A percentile compares a stretch with the other conserved stretches of the same genome.
Conservation (phyloP, 1,284 basidiomycete genomes). For the Gomphus sp. region DNA sequence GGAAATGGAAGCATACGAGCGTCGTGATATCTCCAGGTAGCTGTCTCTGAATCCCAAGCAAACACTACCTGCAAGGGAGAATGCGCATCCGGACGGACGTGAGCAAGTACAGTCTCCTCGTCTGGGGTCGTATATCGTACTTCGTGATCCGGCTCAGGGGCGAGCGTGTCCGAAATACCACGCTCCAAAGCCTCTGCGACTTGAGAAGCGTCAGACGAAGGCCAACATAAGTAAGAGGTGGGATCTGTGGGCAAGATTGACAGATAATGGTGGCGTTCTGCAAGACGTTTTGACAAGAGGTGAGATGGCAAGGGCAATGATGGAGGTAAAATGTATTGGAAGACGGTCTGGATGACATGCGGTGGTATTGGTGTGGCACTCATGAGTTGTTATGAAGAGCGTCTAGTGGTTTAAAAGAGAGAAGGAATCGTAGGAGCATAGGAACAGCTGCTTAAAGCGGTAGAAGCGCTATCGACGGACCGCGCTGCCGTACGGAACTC, state of each 20-base stretch:
- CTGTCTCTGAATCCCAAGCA: constrained; percentile 42
- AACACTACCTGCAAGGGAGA: constrained; percentile 47
- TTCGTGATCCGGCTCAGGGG: neutral
- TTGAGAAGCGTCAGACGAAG: constrained; percentile 32
- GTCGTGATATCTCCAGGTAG: constrained; percentile 64
- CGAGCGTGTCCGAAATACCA: neutral
- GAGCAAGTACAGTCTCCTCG: constrained; percentile 2
- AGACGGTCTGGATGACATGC: constrained; percentile 34
- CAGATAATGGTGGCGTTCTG: constrained; percentile 60
- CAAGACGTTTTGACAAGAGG: constrained; percentile 49
- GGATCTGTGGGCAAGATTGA: constrained; percentile 36
- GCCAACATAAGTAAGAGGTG: constrained; percentile 58
- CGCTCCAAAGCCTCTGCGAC: constrained; percentile 37
- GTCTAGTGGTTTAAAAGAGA: neutral
- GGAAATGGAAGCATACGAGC: constrained; percentile 66
- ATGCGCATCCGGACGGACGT: constrained; percentile 1
- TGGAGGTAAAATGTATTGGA: constrained; percentile 51
- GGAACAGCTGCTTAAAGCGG: too few species aligned
- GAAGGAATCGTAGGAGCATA: neutral
- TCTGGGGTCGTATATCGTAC: constrained; percentile 7
- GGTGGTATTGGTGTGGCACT: constrained; percentile 27
- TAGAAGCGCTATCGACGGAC: too few species aligned
- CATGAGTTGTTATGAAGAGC: constrained; percentile 17
- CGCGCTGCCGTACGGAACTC: too few species aligned
- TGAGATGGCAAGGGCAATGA: constrained; percentile 43